Conservation (phyloP, 169 alveolate species). For the Plasmodium gallinaceum region DNA sequence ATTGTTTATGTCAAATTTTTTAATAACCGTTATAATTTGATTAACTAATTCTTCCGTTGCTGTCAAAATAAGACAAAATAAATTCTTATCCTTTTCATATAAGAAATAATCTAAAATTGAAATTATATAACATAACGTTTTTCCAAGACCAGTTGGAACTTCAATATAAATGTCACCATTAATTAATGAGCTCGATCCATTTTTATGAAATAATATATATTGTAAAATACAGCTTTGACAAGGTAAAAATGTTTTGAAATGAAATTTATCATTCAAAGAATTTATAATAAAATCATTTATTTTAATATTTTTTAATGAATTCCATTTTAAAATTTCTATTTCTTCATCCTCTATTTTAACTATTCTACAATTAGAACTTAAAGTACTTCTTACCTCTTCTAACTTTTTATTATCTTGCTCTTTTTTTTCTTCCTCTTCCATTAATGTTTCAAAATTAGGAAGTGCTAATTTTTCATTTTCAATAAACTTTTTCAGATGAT, state of each 20-base stretch:
- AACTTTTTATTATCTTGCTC: conserved; percentile 23
- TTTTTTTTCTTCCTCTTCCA: conserved; percentile 4
- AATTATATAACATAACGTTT: conserved; percentile 80
- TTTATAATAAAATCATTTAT: conserved; percentile 60
- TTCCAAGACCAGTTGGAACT: conserved; percentile 83
- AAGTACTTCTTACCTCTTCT: conserved; percentile 24
- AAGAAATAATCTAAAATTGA: conserved; percentile 78
- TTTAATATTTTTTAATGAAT: conserved; percentile 21
- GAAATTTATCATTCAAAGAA: conserved; percentile 37
- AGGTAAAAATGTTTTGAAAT: conserved; percentile 43
- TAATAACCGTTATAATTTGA: conserved; percentile 89
- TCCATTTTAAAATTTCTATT: conserved; percentile 50
- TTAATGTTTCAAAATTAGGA: conserved; percentile 10
- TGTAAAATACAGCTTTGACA: conserved; percentile 55
- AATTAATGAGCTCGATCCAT: conserved; percentile 51
- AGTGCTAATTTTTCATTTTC: conserved; percentile 10
- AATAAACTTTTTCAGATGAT: conserved; percentile 21
- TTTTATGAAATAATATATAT: conserved; percentile 51
- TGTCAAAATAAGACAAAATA: conserved; percentile 88
- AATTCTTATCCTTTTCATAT: conserved; percentile 44
- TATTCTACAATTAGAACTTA: conserved; percentile 67
- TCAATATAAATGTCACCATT: conserved; percentile 81
- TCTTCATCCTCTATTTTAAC: conserved; percentile 62
- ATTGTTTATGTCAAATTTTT: conserved; percentile 81
- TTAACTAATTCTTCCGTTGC: conserved; percentile 95